Evolutionary conservation across 192 early-diverging fungal genomes (phyloP).

Genomic region (Phlyctochytrium bullatum): DNA sequence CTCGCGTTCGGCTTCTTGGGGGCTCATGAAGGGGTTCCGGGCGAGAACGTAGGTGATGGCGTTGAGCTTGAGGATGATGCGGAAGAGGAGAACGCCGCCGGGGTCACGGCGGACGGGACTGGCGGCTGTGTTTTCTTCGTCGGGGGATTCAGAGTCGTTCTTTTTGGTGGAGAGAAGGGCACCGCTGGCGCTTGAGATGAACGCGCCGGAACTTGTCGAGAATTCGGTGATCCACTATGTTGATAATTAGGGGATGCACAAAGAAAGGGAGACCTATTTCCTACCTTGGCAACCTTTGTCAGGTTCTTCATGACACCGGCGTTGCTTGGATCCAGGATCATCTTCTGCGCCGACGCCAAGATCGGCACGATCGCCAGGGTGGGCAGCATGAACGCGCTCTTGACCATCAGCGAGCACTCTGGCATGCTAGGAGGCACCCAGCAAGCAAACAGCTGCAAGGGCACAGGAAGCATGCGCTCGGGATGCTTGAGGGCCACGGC

Average conservation of each 20-base stretch:
- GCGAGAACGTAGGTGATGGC: background rate
- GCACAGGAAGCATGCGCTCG: background rate
- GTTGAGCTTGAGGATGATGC: background rate
- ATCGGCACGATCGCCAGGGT: background rate
- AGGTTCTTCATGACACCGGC: background rate
- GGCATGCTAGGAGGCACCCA: background rate
- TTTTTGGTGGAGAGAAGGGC: background rate
- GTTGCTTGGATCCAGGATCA: background rate
- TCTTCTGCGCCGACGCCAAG: background rate
- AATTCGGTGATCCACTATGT: background rate
- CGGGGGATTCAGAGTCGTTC: background rate
- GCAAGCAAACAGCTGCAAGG: constrained; percentile 3
- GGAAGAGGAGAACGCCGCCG: background rate
- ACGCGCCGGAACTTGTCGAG: background rate
- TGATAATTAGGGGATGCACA: too few relatives aligned
- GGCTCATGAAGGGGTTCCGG: background rate
- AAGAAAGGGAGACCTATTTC: too few relatives aligned
- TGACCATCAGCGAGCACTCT: background rate
- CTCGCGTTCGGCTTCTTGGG: background rate
- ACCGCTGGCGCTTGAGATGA: too few relatives aligned
- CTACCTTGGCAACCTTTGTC: background rate
- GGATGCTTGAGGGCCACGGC: background rate
- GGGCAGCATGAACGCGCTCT: background rate
- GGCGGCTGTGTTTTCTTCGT: background rate
- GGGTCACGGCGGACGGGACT: background rate